A percentile compares a stretch with the other conserved stretches of the same genome.
Conservation (phyloP, 192 early-diverging fungal genomes). For the Backusella liffmaniae region DNA sequence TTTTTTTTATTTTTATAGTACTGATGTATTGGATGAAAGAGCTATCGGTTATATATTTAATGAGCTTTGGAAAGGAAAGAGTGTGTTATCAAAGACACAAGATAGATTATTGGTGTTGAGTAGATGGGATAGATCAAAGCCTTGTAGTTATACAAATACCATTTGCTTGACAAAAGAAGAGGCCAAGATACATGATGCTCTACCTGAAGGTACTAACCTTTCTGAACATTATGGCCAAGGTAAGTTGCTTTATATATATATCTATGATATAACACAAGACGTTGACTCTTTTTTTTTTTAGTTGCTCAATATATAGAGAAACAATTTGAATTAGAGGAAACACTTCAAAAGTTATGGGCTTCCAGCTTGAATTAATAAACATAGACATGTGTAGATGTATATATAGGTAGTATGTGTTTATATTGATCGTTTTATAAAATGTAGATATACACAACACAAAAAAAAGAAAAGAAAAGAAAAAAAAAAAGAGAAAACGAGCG, state of each 20-base stretch:
- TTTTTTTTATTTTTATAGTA: neutral
- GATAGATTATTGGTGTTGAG: conserved; percentile 68
- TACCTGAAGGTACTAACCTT: conserved; percentile 5
- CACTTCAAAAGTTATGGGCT: conserved; percentile 12
- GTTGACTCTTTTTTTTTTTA: neutral
- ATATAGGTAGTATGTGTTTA: neutral
- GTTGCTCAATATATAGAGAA: conserved; percentile 16
- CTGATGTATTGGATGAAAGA: conserved; percentile 49
- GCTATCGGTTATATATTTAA: conserved; percentile 87
- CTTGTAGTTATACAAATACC: conserved; percentile 69
- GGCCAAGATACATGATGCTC: conserved; percentile 56
- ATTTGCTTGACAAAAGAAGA: conserved; percentile 85
- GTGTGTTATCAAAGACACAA: conserved; percentile 68
- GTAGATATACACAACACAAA: neutral
- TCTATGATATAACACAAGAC: neutral
- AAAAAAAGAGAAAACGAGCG: neutral
- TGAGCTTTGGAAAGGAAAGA: conserved; percentile 82
- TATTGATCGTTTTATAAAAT: conserved; percentile 2
- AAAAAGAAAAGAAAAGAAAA: neutral
- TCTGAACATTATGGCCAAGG: conserved; percentile 16
- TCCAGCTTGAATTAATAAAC: neutral
- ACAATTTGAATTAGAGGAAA: conserved; percentile 13
- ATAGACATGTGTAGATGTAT: neutral
- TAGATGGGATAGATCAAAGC: conserved; percentile 72
- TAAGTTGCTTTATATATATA: neutral